Conservation (phyloP, 768 basidiomycete genomes). For the Hypholoma fasciculare region DNA sequence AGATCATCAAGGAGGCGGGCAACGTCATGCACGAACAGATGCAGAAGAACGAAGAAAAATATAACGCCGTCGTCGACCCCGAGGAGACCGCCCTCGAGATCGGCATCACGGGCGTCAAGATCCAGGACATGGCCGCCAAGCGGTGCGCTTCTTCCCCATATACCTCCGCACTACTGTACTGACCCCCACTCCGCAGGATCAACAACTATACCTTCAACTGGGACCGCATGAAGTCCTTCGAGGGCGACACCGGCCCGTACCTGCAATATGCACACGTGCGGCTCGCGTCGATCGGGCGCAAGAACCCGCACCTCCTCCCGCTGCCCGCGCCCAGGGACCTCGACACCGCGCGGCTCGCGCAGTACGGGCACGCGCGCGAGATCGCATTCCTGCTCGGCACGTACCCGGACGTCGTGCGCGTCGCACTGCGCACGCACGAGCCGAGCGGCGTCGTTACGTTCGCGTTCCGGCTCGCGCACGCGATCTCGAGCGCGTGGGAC, state of each 20-base stretch:
- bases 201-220: conserved; percentile 97
- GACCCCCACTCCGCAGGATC: conserved; percentile 51
- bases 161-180: not conserved
- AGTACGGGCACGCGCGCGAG: conserved; percentile 75
- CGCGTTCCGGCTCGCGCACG: conserved; percentile 83
- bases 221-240: conserved; percentile 92
- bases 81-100: conserved; percentile 77
- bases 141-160: conserved; percentile 47
- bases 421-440: conserved; percentile 82
- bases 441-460: conserved; percentile 92
- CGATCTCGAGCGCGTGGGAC: conserved; percentile 93
- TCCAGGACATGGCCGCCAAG: conserved; percentile 96
- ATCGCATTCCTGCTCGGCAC: conserved; percentile 84
- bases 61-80: conserved; percentile 84
- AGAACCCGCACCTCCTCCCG: conserved; percentile 85
- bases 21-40: conserved; percentile 96
- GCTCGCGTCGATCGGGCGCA: conserved; percentile 85
- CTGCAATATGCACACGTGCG: conserved; percentile 97
- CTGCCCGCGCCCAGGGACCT: conserved; percentile 72
- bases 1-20: conserved; percentile 88
- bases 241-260: conserved; percentile 95
- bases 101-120: conserved; percentile 94
- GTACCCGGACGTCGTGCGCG: conserved; percentile 90
- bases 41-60: conserved; percentile 93
- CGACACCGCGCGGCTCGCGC: conserved; percentile 62